Base-by-base conservation (phyloP, 2,329 filamentous ascomycete species). In the Pseudonectria buxi region DNA sequence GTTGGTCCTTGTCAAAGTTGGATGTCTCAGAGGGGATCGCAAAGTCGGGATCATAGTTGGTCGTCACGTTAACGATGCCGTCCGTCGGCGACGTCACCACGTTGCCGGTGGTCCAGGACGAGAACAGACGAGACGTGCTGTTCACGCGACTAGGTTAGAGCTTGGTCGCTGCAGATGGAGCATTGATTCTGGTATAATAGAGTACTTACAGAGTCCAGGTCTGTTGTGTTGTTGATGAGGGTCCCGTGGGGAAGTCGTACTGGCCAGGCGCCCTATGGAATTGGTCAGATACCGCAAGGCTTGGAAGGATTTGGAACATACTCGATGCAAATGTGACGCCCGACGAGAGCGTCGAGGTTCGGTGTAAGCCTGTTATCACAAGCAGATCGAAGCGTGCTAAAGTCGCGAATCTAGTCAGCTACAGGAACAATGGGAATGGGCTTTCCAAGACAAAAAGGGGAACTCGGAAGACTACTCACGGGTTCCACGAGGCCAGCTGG, bases 301-400 rank as follows among this genome's bases (percentile, higher is more conserved):
- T 22, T 22, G 9, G 18, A 22, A 6, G 5, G 5, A 22, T 22
- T 22, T 9, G 5, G 18, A 27, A 14, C 36, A 24, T 30, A 34
- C 36, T 30, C 26, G 28, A 38, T 33, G 25, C 35, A 37, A 12
- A 37, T 30, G 31, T 18, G 32, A 30, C 36, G 14, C n/a, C 36
- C 36, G 29, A 24, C 30, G 14, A 26, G 28, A 13, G 14, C 31
- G 26, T 38, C 27, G n/a, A 34, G 30, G 30, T 35, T 38, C 16
- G 30, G 30, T 12, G 14, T 31, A 9, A 31, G 30, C 16, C 30
- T 14, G 30, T 7, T 31, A n/a, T 31, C 30, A n/a, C 30, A 31
- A 7, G 30, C 16, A 15, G 16, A 31, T 18, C 16, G 14, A 18
- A 31, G 30, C 14, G 30, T 31, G 4, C 30, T 31, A 18, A 18